Conservation (phyloP, 805 yeast genomes). For the Ogataea wickerhamii region DNA sequence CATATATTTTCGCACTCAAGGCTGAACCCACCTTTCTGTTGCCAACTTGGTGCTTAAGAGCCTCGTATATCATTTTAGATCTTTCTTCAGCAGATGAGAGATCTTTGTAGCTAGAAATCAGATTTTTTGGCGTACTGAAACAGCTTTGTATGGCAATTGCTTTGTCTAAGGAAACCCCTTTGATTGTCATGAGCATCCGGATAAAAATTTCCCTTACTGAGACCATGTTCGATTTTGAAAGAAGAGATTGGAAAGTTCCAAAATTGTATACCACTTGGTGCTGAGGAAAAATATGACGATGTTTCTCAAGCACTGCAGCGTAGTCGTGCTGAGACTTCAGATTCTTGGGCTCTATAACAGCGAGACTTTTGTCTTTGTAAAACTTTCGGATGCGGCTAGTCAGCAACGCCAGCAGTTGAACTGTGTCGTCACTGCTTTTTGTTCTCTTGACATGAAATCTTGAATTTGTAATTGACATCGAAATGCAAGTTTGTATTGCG, state of each 20-base stretch:
- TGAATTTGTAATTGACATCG: conserved; percentile 62
- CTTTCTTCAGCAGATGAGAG: conserved; percentile 27
- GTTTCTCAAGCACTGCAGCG: conserved; percentile 35
- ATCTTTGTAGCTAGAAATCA: conserved; percentile 47
- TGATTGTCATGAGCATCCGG: conserved; percentile 70
- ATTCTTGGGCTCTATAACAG: conserved; percentile 51
- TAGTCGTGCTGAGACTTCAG: conserved; percentile 52
- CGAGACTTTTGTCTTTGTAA: conserved; percentile 37
- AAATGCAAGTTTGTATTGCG: conserved; percentile 72
- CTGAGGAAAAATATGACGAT: conserved; percentile 31
- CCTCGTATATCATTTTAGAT: conserved; percentile 26
- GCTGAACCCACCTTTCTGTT: conserved; percentile 50
- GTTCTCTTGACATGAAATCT: conserved; percentile 68
- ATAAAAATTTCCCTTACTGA: conserved; percentile 76
- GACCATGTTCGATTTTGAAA: conserved; percentile 66
- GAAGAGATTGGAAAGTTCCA: conserved; percentile 57
- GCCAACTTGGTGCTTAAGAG: conserved; percentile 43
- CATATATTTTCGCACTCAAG: conserved; percentile 49
- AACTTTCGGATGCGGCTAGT: conserved; percentile 41
- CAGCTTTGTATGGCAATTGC: conserved; percentile 71
- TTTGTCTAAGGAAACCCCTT: conserved; percentile 81
- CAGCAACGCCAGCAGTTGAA: conserved; percentile 49
- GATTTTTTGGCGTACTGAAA: conserved; percentile 64
- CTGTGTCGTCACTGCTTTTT: conserved; percentile 70
- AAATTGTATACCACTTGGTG: conserved; percentile 44